Conservation (phyloP, 495 filamentous ascomycete genomes). For the Penicillium paxilli region DNA sequence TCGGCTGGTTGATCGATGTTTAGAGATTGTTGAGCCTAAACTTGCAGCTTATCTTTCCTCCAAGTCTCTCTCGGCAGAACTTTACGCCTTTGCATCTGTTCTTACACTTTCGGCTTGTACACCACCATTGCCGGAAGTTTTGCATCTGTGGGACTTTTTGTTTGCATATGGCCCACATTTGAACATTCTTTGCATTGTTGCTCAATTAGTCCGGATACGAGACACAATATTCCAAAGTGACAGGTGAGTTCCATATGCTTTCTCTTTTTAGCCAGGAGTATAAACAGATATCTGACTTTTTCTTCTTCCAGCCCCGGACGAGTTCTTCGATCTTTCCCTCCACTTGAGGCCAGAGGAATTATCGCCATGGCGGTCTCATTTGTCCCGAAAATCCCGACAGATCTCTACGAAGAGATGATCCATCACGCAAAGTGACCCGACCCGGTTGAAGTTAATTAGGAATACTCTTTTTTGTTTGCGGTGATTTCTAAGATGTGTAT, state of each 20-base stretch:
- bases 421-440: slow-evolving; percentile 72
- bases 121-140: slow-evolving; percentile 91
- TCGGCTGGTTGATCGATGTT: slow-evolving; percentile 83
- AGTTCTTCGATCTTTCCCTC: slow-evolving; percentile 85
- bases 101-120: slow-evolving; percentile 94
- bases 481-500: background rate
- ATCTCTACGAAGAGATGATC: slow-evolving; percentile 86
- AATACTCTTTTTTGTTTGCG: background rate
- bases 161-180: slow-evolving; percentile 93
- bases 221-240: slow-evolving; percentile 77
- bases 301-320: slow-evolving; percentile 72
- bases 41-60: slow-evolving; percentile 78
- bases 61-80: slow-evolving; percentile 85
- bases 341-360: slow-evolving; percentile 76
- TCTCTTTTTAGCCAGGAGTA: background rate
- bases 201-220: slow-evolving; percentile 87
- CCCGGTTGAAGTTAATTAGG: background rate
- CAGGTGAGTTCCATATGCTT: slow-evolving; percentile 59
- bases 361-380: slow-evolving; percentile 77
- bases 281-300: background rate
- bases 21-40: slow-evolving; percentile 87
- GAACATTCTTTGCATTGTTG: slow-evolving; percentile 95
- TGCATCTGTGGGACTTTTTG: slow-evolving; percentile 96
- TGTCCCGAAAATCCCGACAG: slow-evolving; percentile 81
- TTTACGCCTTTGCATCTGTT: slow-evolving; percentile 97